Evolutionary conservation across 768 basidiomycete genomes (phyloP).

Genomic region (Podaxis carcinomalis): DNA sequence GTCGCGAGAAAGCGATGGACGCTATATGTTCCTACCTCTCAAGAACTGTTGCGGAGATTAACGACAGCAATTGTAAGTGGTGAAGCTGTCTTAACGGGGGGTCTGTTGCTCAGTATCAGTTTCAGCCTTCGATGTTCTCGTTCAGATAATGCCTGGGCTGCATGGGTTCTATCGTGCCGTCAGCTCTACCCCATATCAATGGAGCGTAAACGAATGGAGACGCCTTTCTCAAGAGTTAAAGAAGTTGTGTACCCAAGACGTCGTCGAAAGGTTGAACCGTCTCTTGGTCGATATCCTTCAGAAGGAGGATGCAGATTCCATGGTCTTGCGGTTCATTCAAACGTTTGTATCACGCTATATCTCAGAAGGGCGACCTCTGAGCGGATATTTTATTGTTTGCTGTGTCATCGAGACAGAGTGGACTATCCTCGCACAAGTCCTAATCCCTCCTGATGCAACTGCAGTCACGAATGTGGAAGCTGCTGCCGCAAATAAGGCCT

Average conservation of each 20-base stretch:
- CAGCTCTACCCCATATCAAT: slow-evolving; percentile 71
- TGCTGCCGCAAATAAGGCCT: slow-evolving; percentile 80
- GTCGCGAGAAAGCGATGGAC: slow-evolving; percentile 45
- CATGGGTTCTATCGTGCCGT: slow-evolving; percentile 88
- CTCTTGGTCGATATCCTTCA: slow-evolving; percentile 62
- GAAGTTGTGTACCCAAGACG: slow-evolving; percentile 56
- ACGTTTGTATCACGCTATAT: slow-evolving; percentile 76
- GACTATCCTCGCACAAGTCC: slow-evolving; percentile 77
- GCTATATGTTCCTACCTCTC: slow-evolving; percentile 61
- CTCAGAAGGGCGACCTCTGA: slow-evolving; percentile 70
- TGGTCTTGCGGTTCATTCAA: slow-evolving; percentile 54
- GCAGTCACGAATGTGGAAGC: slow-evolving; percentile 51
- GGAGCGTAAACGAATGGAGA: slow-evolving; percentile 67
- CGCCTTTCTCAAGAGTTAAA: slow-evolving; percentile 48
- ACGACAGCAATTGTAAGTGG: slow-evolving; percentile 49
- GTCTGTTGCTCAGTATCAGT: slow-evolving; percentile 2
- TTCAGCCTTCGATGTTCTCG: slow-evolving; percentile 66
- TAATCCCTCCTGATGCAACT: slow-evolving; percentile 30
- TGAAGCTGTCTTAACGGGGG: background rate
- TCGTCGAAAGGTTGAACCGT: slow-evolving; percentile 71
- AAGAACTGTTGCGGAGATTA: slow-evolving; percentile 51
- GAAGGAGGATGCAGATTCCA: slow-evolving; percentile 44
- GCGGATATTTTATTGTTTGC: slow-evolving; percentile 87
- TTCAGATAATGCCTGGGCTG: slow-evolving; percentile 73
- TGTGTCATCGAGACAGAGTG: slow-evolving; percentile 83